Conservation (phyloP, 768 basidiomycete genomes). For the Tricholoma saponaceum region DNA sequence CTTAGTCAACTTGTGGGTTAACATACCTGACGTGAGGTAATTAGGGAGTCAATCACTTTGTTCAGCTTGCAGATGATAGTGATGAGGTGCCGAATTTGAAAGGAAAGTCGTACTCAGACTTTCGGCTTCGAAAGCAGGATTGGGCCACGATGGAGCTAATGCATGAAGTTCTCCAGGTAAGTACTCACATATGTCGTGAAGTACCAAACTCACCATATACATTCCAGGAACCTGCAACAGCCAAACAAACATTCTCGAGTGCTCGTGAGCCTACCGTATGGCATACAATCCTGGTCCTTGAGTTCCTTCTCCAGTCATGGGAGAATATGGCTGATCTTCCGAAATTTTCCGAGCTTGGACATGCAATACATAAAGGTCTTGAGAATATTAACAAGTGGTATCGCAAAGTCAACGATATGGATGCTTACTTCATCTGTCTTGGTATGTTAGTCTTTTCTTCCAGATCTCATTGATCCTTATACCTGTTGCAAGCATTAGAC, state of each 20-base stretch:
- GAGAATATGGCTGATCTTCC: no score
- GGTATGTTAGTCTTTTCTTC: constrained; percentile 1
- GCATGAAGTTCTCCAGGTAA: constrained; percentile 12
- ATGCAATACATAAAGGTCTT: constrained; percentile 7
- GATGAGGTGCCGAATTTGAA: constrained; percentile 2
- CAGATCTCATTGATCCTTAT: not conserved
- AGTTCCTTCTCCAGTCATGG: no score
- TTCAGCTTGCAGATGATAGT: not conserved
- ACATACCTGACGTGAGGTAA: not conserved
- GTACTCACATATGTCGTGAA: not conserved
- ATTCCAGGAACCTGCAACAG: constrained; percentile 13
- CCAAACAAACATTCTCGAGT: no score
- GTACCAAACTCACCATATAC: not conserved
- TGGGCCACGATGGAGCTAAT: no score
- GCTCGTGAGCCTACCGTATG: no score
- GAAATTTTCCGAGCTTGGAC: constrained; percentile 5
- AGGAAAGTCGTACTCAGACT: constrained; percentile 11
- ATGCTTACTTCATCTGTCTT: constrained; percentile 12
- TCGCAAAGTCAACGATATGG: constrained; percentile 4
- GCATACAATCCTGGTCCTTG: no score
- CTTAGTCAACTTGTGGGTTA: not conserved
- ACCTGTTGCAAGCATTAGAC: constrained; percentile 3
- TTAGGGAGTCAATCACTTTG: not conserved
- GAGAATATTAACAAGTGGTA: constrained; percentile 4
- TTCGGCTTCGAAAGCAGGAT: constrained; percentile 7